Percentiles rank a stretch among this genome's conserved stretches.
These are phyloP conservation scores for Solanum hybrid DNA, from an alignment of 305 asterid genomes.

Conservation along the genomic window DNA sequence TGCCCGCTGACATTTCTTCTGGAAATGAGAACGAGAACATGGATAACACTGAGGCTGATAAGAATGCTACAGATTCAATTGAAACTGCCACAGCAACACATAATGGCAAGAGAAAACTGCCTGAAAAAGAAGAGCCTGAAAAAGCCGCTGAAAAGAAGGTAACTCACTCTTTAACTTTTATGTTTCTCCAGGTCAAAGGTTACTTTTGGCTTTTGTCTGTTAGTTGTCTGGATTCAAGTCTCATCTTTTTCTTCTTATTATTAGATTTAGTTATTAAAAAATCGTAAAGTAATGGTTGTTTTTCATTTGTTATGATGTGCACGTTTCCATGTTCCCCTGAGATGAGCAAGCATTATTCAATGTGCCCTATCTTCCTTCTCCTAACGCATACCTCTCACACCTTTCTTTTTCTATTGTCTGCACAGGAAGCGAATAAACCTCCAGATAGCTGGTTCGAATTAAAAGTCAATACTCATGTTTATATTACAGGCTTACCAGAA, in stretches of 20 bases:
- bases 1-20: conserved; percentile 17
- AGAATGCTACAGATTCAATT: conserved; percentile 9
- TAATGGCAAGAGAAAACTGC: conserved; percentile 55
- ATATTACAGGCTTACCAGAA: conserved; percentile 87
- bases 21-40: conserved; percentile 9
- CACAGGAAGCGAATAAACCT: conserved; percentile 88
- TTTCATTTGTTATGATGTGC: neutral
- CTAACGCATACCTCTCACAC: neutral
- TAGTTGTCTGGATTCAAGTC: neutral
- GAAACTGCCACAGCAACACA: conserved; percentile 36
- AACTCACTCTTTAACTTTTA: conserved; percentile 5
- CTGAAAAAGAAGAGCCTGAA: conserved; percentile 44
- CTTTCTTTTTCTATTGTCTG: neutral
- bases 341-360: neutral
- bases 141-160: conserved; percentile 66
- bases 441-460: conserved; percentile 95
- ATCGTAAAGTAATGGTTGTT: neutral
- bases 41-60: neutral
- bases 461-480: conserved; percentile 92
- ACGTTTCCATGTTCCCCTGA: neutral
- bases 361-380: neutral
- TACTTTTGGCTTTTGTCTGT: neutral
- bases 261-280: neutral
- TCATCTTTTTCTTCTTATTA: neutral
- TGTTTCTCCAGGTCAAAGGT: neutral